phyloP scores from a whole-genome alignment of 495 filamentous ascomycete species.

The Apiosordaria backusii region DNA sequence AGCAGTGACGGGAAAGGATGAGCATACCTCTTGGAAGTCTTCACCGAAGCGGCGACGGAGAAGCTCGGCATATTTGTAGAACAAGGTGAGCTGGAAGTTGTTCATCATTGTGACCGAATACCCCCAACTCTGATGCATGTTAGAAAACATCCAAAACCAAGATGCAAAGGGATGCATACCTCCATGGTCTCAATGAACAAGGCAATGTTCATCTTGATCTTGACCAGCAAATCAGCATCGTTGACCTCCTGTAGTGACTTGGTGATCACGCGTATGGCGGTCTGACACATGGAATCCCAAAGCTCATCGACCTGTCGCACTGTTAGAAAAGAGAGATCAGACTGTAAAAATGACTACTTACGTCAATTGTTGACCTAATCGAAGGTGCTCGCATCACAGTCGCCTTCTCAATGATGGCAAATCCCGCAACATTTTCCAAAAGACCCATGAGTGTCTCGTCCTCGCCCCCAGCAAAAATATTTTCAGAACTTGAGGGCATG shows the following conservation, averaged over 20 bases:
- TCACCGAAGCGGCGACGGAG: conserved; percentile 86
- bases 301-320: conserved; percentile 76
- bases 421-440: conserved; percentile 89
- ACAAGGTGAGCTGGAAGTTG: conserved; percentile 76
- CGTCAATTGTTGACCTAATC: conserved; percentile 78
- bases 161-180: conserved; percentile 32
- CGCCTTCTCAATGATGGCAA: conserved; percentile 91
- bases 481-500: conserved; percentile 63
- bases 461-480: conserved; percentile 65
- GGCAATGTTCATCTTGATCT: conserved; percentile 87
- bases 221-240: conserved; percentile 79
- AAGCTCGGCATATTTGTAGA: conserved; percentile 90
- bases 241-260: conserved; percentile 71
- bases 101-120: conserved; percentile 82
- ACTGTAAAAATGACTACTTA: conserved; percentile 37
- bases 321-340: conserved; percentile 24
- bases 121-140: conserved; percentile 65
- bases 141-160: conserved; percentile 20
- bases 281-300: conserved; percentile 97
- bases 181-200: conserved; percentile 98
- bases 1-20: conserved; percentile 50
- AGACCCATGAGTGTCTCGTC: conserved; percentile 74
- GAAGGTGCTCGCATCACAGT: conserved; percentile 84
- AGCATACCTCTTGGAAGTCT: conserved; percentile 82
- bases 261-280: conserved; percentile 72